Base-by-base conservation (phyloP, 2,329 filamentous ascomycete species). In the Trichophaea hybrida region DNA sequence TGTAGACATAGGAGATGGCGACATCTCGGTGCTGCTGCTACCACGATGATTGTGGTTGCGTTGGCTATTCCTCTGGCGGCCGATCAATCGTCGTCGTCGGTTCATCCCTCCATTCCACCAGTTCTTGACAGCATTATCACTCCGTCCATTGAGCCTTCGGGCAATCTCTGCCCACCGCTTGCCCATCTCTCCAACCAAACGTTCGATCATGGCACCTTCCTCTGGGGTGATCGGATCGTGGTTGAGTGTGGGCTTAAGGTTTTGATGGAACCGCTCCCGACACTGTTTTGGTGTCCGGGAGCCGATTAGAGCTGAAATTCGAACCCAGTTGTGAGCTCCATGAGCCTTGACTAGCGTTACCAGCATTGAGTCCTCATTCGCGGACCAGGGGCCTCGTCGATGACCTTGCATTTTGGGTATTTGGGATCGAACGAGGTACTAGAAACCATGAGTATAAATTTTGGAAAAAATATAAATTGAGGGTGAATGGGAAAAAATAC, bases 21-120 rank as follows among this genome's bases (percentile, higher is more conserved):
- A 65, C 52, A 64, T 65, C 38, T 66, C 66, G 49, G 64, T 60
- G 56, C 66, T 66, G 46, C 66, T 65, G 50, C 17, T n/a, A 35
- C n/a, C 12, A 54, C 17, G 17, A 32, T 33, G 50, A 32, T 35
- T 54, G 58, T 57, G 37, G 65, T 66, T 58, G 24, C 24, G 24
- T 61, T 64, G 46, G 59, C 62, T 49, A 57, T 64, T 49, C 65
- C 53, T n/a, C 12, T 34, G 61, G 24, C 61, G 64, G 64, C 63
- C 66, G 56, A 61, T 65, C 56, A 76, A 71, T 65, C 82, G 75
- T 69, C 76, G 78, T 69, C 85, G 79, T 69, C 89, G 82, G 74
- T 95, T 95, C 78, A 90, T 86, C 71, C 85, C 87, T 54, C 90
- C 89, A 71, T 95, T 95, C 87, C 87, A 95, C 88, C 89, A 96